These are phyloP conservation scores for Boeremia exigua DNA, from an alignment of 2,329 filamentous ascomycete species.

Conservation along the genomic window DNA sequence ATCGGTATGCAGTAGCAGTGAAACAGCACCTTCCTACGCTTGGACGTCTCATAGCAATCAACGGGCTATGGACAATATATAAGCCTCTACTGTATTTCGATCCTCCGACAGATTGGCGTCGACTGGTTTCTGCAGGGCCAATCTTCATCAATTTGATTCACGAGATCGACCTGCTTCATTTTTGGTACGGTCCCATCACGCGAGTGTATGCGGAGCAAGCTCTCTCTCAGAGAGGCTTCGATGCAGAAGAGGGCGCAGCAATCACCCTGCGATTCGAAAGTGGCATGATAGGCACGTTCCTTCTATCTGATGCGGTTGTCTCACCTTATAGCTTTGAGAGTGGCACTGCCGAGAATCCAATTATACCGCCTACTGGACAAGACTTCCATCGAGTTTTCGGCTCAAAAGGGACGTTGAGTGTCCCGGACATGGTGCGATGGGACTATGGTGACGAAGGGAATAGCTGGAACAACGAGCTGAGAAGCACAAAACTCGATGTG, in stretches of 20 bases:
- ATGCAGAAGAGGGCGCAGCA: slow-evolving; percentile 2
- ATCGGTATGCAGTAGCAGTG: neutral
- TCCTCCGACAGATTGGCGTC: neutral
- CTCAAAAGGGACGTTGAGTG: neutral
- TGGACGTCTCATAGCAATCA: slow-evolving; percentile 1
- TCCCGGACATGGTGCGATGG: neutral
- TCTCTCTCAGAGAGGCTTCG: neutral
- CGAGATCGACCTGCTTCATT: slow-evolving; percentile 2
- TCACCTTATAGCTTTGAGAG: neutral
- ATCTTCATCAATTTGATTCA: slow-evolving; percentile 3
- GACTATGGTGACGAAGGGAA: neutral
- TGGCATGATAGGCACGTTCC: neutral
- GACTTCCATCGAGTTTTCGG: neutral
- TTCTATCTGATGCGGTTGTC: neutral
- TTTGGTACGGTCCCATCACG: slow-evolving; percentile 1
- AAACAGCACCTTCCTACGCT: neutral
- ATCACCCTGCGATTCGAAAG: neutral
- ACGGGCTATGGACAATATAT: neutral
- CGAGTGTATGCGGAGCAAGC: neutral
- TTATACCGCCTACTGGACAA: neutral
- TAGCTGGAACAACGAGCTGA: neutral
- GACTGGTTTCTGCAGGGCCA: neutral
- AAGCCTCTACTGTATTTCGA: neutral
- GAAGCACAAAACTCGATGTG: neutral
- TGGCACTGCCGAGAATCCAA: slow-evolving; percentile 2